Evolutionary conservation across 257 asterid genomes (phyloP), one percentile per base, ranked within the genome.

Genomic region (Leonotis leonurus): DNA sequence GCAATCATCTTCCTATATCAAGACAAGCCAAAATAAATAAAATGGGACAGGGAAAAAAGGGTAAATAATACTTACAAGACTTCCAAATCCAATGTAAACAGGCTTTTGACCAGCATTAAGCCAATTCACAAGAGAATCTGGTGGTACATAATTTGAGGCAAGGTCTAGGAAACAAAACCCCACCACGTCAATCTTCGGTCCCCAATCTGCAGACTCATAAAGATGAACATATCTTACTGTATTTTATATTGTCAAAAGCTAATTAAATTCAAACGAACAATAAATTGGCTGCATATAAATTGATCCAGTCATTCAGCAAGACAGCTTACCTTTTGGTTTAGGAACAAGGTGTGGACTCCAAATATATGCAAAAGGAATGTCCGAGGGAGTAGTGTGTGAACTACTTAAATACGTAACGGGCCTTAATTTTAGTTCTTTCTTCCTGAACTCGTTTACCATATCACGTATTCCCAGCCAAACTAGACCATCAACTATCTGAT

Each of bases 321-420:
- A 14, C 12, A 48, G 39, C 59, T 35, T 30, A 79, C 95, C 98
- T 81, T 88, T 85, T 70, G 98, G 98, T 70, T 91, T 88, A 70
- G 95, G 94, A 65, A 91, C 96, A 33, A 91, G 90, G 75, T 85
- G 89, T 13, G 98, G 98, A 69, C 98, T 91, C 98, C 98, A 91
- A 40, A 91, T 85, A 73, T 91, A 91, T 25, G 89, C 96, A 67
- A 82, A 73, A 22, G 98, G 98, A 64, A 74, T 71, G 59, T 79
- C 77, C 4, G 73, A 57, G 9, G 71, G 81, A 56, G 84, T 71
- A 62, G 74, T 79, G 64, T 74, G 62, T 44, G 95, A 80, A 70
- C 80, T 77, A 66, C 92, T 84, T 68, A 91, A 73, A 77, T 91
- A 91, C 10, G 98, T 91, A 36, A 88, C 59, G 12, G 85, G 98